phyloP scores from a whole-genome alignment of 768 basidiomycete species.

The Suillus clintonianus region DNA sequence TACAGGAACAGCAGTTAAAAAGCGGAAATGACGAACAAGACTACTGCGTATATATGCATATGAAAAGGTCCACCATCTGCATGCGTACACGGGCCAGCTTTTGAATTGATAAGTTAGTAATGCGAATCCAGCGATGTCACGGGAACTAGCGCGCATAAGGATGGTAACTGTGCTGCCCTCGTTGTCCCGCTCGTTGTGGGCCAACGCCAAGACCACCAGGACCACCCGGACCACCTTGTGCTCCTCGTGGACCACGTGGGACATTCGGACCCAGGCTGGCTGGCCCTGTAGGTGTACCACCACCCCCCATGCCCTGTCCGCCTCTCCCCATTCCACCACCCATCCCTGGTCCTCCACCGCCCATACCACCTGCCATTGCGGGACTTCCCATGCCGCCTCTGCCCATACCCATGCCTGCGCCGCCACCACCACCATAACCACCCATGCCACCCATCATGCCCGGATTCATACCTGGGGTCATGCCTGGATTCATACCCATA shows the following conservation, averaged over 20 bases:
- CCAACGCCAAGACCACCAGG: conserved; percentile 57
- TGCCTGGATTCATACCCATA: conserved; percentile 27
- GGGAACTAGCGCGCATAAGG: conserved; percentile 68
- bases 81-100: conserved; percentile 2
- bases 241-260: conserved; percentile 67
- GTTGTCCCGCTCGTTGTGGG: conserved; percentile 67
- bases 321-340: conserved; percentile 45
- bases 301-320: conserved; percentile 40
- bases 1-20: conserved; percentile 1
- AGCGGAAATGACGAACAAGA: neutral
- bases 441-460: conserved; percentile 37
- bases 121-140: conserved; percentile 13
- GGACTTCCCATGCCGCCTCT: conserved; percentile 35
- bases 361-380: conserved; percentile 35
- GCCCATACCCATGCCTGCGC: conserved; percentile 38
- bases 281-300: conserved; percentile 33
- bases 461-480: conserved; percentile 13
- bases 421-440: conserved; percentile 22
- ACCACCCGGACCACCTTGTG: conserved; percentile 50
- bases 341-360: conserved; percentile 39
- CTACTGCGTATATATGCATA: conserved; percentile 4
- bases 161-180: conserved; percentile 82
- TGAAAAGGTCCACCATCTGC: conserved; percentile 4
- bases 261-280: conserved; percentile 57
- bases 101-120: conserved; percentile 10